Base-by-base conservation (phyloP, 306 rosid species). In the Vachellia pachyceras region DNA sequence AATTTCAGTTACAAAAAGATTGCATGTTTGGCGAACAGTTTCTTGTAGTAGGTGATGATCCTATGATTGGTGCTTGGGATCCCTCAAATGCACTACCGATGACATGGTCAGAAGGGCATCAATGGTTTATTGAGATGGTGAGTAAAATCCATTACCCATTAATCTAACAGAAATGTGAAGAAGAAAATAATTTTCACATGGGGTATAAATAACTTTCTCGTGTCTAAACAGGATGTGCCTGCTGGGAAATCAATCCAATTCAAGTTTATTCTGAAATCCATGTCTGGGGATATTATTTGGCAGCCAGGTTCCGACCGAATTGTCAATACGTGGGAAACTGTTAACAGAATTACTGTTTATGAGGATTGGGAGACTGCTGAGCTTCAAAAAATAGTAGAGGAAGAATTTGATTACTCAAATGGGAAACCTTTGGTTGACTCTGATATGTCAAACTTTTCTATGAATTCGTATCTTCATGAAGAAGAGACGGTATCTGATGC, bases 311-410 rank as follows among this genome's bases (percentile, higher is more conserved):
- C 89, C 0, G 92, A 95, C 84, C 85, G 97, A 77, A 15, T 84
- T 49, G 72, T 95, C 44, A 63, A 85, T 18, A 86, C 95, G 14
- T 93, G 91, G 95, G 97, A 89, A 86, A 89, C 95, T 29, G 11
- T 20, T 68, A 93, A 87, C 35, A 77, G 70, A 25, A 82, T 93
- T 67, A 66, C 66, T 33, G 90, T 95, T 81, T 74, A 45, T 57
- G 97, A 93, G 85, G 93, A 95, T 82, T 95, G 99, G 99, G 93
- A 86, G 77, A 81, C 87, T 82, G 88, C 88, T 76, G 93, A 86
- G 77, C 84, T 81, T 83, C 97, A 85, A 84, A 88, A 83, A 79
- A 76, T 93, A 75, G 54, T 68, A 36, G 97, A 91, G 88, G 97
- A 84, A 89, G 91, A 84, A 35, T 37, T 44, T 70, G 79, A 81